Conservation (phyloP, 176 grass and related monocot species). For the Musa itinerans region DNA sequence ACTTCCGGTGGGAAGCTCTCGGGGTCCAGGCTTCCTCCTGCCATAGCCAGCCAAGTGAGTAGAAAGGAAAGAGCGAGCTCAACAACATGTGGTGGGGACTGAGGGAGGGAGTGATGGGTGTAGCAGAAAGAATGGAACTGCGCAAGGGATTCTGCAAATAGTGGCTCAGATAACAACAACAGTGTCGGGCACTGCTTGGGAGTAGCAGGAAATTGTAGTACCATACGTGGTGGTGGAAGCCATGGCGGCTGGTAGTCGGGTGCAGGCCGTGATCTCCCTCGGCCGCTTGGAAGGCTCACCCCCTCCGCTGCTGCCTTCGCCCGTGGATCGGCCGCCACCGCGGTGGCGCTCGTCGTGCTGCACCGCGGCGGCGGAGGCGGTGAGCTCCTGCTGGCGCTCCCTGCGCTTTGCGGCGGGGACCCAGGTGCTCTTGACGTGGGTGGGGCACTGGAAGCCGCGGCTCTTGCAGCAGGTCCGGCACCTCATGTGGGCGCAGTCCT, state of each 20-base stretch:
- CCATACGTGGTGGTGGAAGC: slow-evolving; percentile 1
- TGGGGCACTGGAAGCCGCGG: slow-evolving; percentile 38
- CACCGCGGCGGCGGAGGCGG: slow-evolving; percentile 2
- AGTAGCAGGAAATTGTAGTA: slow-evolving; percentile 10
- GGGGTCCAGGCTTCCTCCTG: slow-evolving; percentile 15
- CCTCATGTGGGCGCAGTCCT: slow-evolving; percentile 35
- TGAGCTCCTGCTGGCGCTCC: slow-evolving; percentile 35
- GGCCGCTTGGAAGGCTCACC: slow-evolving; percentile 8
- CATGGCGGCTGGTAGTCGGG: slow-evolving; percentile 4
- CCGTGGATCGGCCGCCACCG: not conserved
- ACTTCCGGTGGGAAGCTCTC: slow-evolving; percentile 33
- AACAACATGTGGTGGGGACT: not conserved
- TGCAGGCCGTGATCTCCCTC: not conserved
- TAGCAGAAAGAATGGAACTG: not conserved
- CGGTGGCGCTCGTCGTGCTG: not conserved
- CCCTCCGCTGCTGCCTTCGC: not conserved
- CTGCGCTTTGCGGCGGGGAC: slow-evolving; percentile 43
- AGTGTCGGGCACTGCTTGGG: not conserved
- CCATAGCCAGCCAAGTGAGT: not conserved
- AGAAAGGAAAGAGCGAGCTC: not conserved
- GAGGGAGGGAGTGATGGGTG: not conserved
- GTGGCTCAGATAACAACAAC: slow-evolving; percentile 1
- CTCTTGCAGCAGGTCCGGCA: slow-evolving; percentile 60
- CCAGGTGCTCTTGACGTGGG: slow-evolving; percentile 51
- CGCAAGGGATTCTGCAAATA: slow-evolving; percentile 12